Conservation (phyloP, 2,329 filamentous ascomycete species). For the Myriosclerotinia scirpicola region DNA sequence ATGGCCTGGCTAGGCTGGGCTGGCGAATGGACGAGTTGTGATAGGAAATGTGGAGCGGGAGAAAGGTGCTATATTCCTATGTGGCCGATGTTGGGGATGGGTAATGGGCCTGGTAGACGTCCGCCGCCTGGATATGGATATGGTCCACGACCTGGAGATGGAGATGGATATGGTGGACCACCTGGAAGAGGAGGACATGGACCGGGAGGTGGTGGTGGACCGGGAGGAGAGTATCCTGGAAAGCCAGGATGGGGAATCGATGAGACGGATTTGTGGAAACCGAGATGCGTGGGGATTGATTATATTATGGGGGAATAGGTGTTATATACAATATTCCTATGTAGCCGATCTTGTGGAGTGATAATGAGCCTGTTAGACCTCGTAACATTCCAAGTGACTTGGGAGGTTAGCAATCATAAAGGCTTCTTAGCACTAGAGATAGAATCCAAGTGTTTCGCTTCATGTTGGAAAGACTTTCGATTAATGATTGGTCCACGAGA, state of each 20-base stretch:
- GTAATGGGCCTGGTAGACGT: not conserved
- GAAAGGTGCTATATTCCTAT: conserved; percentile 53
- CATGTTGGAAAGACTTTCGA: no score
- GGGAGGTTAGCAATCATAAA: no score
- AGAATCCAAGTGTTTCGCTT: no score
- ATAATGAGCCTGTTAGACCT: no score
- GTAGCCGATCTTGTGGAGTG: no score
- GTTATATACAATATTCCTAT: no score
- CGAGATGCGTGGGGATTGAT: conserved; percentile 35
- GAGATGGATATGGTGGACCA: conserved; percentile 25
- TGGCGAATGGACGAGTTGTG: conserved; percentile 47
- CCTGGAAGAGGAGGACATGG: conserved; percentile 22
- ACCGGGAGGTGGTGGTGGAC: conserved; percentile 6
- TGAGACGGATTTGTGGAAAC: conserved; percentile 35
- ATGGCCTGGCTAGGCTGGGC: conserved; percentile 54
- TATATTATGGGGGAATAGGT: conserved; percentile 26
- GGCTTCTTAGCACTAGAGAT: no score
- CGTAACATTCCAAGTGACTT: no score
- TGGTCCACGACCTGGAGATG: conserved; percentile 19
- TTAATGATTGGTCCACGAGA: no score
- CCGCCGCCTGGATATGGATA: not conserved
- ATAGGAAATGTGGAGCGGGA: conserved; percentile 45
- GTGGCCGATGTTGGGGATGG: conserved; percentile 46
- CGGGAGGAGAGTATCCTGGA: conserved; percentile 2
- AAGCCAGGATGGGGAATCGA: conserved; percentile 24